Base-by-base conservation (phyloP, 441 rosid genomes). In the Populus hybrid region DNA sequence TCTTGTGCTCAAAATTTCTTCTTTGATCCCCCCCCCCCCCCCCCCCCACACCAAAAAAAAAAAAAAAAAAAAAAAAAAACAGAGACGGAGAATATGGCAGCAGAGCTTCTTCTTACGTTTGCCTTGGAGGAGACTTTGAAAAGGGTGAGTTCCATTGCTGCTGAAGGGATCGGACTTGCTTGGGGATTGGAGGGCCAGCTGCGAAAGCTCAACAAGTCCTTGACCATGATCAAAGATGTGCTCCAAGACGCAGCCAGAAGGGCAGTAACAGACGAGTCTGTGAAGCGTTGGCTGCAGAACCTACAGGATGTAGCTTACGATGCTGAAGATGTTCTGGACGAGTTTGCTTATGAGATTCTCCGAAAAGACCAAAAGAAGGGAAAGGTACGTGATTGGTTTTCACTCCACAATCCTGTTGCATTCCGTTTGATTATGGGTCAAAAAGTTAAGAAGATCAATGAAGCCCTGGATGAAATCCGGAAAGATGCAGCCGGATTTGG, bases 321-420 rank as follows among this genome's bases (percentile, higher is more conserved):
- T 6, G 81, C 86, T 0, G 75, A 84, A 9, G 78, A 82, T 35
- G 68, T 78, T 18, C 18, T 80, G n/a, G 84, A 82, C 36, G 82
- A 79, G 50, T 21, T 78, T 54, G 64, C 79, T 8, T 78, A 69
- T 4, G 73, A 84, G 32, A n/a, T 8, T 59, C 70, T 81, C 20
- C 67, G 82, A 5, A 32, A 14, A 28, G 78, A 20, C 10, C 38
- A 46, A 16, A 9, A 24, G 32, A 32, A 8, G 24, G 32, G 30
- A 14, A 76, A 78, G 74, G 69, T 78, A 2, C 8, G 76, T 5
- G 35, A 34, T n/a, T 76, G 30, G 40, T 76, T 81, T 21, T 75
- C 77, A 20, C 24, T 7, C 1, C 24, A n/a, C 8, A 61, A 61
- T 0, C 66, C 36, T 2, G 1, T 9, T 9, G 42, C 42, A 0